Percentiles rank a stretch among this genome's conserved stretches.
phyloP scores from a whole-genome alignment of 805 yeast species.

The Yamadazyma tumulicola region DNA sequence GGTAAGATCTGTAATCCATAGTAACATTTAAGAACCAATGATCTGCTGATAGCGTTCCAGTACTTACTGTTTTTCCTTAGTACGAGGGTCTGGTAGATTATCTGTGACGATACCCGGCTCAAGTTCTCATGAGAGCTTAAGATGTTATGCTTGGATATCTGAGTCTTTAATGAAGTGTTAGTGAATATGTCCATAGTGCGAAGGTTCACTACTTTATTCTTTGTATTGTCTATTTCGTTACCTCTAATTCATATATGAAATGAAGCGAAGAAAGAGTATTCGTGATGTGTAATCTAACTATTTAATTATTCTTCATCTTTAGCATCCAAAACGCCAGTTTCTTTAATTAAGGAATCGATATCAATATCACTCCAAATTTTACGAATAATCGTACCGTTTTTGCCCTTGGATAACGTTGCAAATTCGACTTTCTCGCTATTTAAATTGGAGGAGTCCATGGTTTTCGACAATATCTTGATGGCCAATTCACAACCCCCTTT shows the following conservation, averaged over 20 bases:
- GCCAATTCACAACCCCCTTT: constrained; percentile 84
- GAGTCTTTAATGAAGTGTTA: constrained; percentile 11
- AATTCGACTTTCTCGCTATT: constrained; percentile 90
- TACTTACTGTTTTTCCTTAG: constrained; percentile 31
- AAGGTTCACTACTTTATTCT: not conserved
- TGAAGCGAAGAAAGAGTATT: not conserved
- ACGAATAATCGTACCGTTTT: constrained; percentile 53
- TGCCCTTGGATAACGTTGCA: constrained; percentile 59
- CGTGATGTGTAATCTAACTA: not conserved
- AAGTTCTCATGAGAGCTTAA: constrained; percentile 2
- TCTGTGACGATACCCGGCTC: constrained; percentile 23
- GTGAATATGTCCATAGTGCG: constrained; percentile 13
- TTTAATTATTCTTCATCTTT: constrained; percentile 33
- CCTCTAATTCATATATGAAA: no score
- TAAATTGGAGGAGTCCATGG: constrained; percentile 84
- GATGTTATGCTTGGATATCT: constrained; percentile 27
- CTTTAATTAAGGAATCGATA: constrained; percentile 68
- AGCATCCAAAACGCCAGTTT: constrained; percentile 61
- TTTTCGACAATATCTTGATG: constrained; percentile 85
- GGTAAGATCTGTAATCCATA: constrained; percentile 38
- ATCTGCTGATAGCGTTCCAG: constrained; percentile 29
- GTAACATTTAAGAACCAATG: constrained; percentile 22
- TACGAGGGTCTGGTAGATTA: constrained; percentile 31
- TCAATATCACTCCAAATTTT: constrained; percentile 80
- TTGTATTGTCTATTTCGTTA: no score